A percentile compares a stretch with the other conserved stretches of the same genome.
Evolutionary conservation across 2,329 filamentous ascomycete species (phyloP).

Genomic region (Trichoderma koningiopsis): DNA sequence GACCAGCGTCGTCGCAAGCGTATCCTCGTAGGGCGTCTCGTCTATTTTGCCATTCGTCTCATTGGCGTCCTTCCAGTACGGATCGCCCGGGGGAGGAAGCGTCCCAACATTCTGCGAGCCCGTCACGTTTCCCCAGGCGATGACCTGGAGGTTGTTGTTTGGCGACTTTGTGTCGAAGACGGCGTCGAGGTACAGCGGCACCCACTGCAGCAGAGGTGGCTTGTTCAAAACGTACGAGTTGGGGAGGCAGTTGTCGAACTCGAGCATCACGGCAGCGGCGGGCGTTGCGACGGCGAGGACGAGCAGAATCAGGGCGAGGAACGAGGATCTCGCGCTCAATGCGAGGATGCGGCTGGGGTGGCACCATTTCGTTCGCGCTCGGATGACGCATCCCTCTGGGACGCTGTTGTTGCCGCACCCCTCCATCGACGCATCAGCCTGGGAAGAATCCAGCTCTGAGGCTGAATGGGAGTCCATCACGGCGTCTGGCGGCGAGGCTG

Average conservation of each 20-base stretch:
- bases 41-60: conserved; percentile 75
- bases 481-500: neutral
- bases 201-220: conserved; percentile 73
- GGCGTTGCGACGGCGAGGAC: conserved; percentile 45
- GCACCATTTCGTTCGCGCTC: conserved; percentile 12
- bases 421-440: neutral
- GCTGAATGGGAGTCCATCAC: neutral
- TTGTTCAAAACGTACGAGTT: conserved; percentile 58
- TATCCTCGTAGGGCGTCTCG: conserved; percentile 52
- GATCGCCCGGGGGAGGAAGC: conserved; percentile 62
- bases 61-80: conserved; percentile 63
- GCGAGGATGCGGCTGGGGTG: neutral
- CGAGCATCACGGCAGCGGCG: conserved; percentile 65
- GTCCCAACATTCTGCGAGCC: conserved; percentile 62
- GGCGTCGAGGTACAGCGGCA: conserved; percentile 73
- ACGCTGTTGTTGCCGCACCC: neutral
- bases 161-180: conserved; percentile 65
- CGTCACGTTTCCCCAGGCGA: conserved; percentile 87
- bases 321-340: conserved; percentile 26
- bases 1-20: conserved; percentile 71
- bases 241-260: conserved; percentile 82
- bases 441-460: neutral
- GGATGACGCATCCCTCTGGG: conserved; percentile 13
- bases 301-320: conserved; percentile 44
- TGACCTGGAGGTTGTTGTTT: conserved; percentile 70